Base-by-base conservation (phyloP, 106 monocot genomes). In the Phalaenopsis equestris region DNA sequence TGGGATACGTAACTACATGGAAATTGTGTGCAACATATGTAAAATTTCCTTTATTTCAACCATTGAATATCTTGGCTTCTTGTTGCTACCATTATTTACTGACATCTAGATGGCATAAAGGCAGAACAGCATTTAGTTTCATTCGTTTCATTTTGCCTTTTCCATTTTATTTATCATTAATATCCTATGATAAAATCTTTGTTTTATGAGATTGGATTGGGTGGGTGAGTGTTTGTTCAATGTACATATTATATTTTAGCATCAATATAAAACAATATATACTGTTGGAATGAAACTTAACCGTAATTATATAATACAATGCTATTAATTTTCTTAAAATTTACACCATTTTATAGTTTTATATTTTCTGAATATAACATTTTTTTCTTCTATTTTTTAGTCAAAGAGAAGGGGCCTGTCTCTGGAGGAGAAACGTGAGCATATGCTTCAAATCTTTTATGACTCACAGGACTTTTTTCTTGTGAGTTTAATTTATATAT, bases 371-470 rank as follows among this genome's bases (percentile, higher is more conserved):
- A 3, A 43, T 45, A 30, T 45, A 45, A 45, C 43, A 45, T 17
- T 74, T 21, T 45, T 74, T 42, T 45, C 8, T 14, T 39, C 72
- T 10, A 18, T 74, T 43, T 45, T 74, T 80, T 81, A 96, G 96
- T 96, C 96, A 55, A 96, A 96, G 90, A 93, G 90, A 82, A 91
- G 96, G 67, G 96, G 93, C 3, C 96, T 96, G 79, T 96, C 96
- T 14, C 79, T 96, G 84, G 96, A 96, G 87, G 94, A 96, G 80
- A 96, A 96, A 79, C 91, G 96, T 8, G 94, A 96, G 79, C 91
- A 96, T 36, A 94, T 96, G 84, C 96, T 96, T 84, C 90, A 96
- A 73, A 96, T 96, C 24, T 96, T 96, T 74, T 94, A 96, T 41
- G 92, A 92, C 15, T 88, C 93, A 16, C 91, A 96, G 73, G 90